These are phyloP conservation scores for Daldinia eschscholtzii DNA, from an alignment of 2,329 filamentous ascomycete genomes.

Conservation along the genomic window DNA sequence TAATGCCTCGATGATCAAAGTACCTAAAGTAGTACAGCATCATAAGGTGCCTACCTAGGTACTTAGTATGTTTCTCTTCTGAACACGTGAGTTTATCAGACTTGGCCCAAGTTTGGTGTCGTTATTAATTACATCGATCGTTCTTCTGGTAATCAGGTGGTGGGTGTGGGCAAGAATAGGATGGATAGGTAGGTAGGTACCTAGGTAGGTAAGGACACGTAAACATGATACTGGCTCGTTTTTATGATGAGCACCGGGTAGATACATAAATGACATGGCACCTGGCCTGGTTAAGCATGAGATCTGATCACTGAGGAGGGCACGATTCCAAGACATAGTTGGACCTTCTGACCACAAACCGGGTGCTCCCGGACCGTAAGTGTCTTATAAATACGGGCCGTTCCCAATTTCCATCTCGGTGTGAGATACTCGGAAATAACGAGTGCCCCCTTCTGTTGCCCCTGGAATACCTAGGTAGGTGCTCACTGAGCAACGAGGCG, in stretches of 20 bases:
- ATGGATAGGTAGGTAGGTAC: no score
- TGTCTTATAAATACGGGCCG: conserved; percentile 14
- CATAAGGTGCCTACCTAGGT: not conserved
- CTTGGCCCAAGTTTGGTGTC: no score
- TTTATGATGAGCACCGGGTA: not conserved
- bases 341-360: not conserved
- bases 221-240: not conserved
- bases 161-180: no score
- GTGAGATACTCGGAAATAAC: conserved; percentile 1
- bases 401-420: not conserved
- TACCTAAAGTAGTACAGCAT: not conserved
- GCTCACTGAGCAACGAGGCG: not conserved
- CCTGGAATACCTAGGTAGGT: not conserved
- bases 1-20: not conserved
- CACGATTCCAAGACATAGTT: not conserved
- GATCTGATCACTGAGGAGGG: not conserved
- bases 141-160: not conserved
- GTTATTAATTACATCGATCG: not conserved
- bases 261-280: not conserved
- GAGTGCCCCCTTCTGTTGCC: not conserved
- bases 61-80: not conserved
- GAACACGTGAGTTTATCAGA: no score
- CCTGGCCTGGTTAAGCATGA: not conserved
- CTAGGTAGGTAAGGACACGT: not conserved
- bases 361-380: not conserved